Percentiles rank a stretch among this genome's conserved stretches.
Conservation (phyloP, 805 yeast species). For the Saturnispora hagleri region DNA sequence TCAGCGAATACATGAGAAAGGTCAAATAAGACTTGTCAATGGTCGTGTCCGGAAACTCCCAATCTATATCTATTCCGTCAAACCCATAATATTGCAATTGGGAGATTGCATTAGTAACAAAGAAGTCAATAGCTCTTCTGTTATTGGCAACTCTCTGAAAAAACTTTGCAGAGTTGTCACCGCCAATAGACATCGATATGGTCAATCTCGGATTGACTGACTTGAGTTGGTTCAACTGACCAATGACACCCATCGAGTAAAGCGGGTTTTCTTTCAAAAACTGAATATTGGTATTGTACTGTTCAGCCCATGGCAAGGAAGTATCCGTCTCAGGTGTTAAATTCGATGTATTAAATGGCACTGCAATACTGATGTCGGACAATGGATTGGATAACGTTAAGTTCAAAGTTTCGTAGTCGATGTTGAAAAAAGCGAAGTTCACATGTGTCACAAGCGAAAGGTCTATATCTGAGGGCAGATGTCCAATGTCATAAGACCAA, state of each 20-base stretch:
- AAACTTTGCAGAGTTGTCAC: constrained; percentile 45
- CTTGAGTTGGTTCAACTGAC: constrained; percentile 24
- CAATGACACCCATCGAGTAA: constrained; percentile 20
- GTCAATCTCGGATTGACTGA: constrained; percentile 32
- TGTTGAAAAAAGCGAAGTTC: constrained; percentile 66
- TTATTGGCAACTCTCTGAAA: constrained; percentile 28
- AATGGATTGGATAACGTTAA: constrained; percentile 44
- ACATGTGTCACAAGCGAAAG: constrained; percentile 49
- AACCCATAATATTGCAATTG: constrained; percentile 49
- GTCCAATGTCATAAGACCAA: constrained; percentile 64
- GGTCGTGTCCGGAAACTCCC: constrained; percentile 68
- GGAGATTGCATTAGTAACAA: constrained; percentile 41
- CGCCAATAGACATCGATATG: constrained; percentile 74
- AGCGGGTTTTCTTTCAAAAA: not conserved
- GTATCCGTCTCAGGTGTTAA: not conserved
- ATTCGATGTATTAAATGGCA: constrained; percentile 11
- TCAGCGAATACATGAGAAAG: constrained; percentile 29
- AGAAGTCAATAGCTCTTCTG: constrained; percentile 28
- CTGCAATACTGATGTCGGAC: constrained; percentile 44
- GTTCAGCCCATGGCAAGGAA: not conserved
- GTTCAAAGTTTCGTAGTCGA: constrained; percentile 45
- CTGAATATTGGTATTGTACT: not conserved
- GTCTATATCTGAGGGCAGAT: constrained; percentile 56
- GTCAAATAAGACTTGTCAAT: constrained; percentile 39
- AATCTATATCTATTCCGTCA: constrained; percentile 90